phyloP scores from a whole-genome alignment of 768 basidiomycete species.

The Xanthoconium stramineum region DNA sequence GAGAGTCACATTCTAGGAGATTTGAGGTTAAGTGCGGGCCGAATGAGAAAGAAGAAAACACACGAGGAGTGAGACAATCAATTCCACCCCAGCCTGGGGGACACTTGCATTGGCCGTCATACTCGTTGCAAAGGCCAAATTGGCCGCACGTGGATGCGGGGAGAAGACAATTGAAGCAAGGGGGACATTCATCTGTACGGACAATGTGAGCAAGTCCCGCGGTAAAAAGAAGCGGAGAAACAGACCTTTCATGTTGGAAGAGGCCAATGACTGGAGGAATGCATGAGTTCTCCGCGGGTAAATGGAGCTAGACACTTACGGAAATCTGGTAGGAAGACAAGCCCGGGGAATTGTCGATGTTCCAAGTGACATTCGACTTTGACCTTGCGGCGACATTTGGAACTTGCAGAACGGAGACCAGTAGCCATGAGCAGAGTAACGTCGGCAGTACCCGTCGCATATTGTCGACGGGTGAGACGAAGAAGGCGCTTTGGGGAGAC shows the following conservation, averaged over 20 bases:
- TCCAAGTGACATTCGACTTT: slow-evolving; percentile 18
- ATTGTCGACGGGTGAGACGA: slow-evolving; percentile 6
- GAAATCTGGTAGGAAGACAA: slow-evolving; percentile 25
- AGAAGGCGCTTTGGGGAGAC: not conserved
- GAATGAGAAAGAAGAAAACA: slow-evolving; percentile 31
- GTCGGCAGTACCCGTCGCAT: slow-evolving; percentile 24
- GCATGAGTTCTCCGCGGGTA: slow-evolving; percentile 11
- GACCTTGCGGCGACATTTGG: slow-evolving; percentile 2
- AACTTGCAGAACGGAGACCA: slow-evolving; percentile 6
- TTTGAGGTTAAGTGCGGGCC: not conserved
- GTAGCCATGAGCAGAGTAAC: slow-evolving; percentile 15
- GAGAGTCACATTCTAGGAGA: slow-evolving; percentile 81
- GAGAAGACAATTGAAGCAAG: slow-evolving; percentile 95
- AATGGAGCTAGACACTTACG: slow-evolving; percentile 15
- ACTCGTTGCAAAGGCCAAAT: slow-evolving; percentile 85
- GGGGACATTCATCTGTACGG: slow-evolving; percentile 60
- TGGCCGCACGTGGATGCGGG: slow-evolving; percentile 92
- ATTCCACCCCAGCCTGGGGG: slow-evolving; percentile 97
- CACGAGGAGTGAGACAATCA: slow-evolving; percentile 90
- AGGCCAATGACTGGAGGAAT: slow-evolving; percentile 16
- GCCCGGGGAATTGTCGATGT: slow-evolving; percentile 5
- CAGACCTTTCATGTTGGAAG: slow-evolving; percentile 18
- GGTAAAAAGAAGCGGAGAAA: not conserved
- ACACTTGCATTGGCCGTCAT: slow-evolving; percentile 95
- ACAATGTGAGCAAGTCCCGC: not conserved